Evolutionary conservation across 495 filamentous ascomycete genomes (phyloP).

Genomic region (Tuber aestivum): DNA sequence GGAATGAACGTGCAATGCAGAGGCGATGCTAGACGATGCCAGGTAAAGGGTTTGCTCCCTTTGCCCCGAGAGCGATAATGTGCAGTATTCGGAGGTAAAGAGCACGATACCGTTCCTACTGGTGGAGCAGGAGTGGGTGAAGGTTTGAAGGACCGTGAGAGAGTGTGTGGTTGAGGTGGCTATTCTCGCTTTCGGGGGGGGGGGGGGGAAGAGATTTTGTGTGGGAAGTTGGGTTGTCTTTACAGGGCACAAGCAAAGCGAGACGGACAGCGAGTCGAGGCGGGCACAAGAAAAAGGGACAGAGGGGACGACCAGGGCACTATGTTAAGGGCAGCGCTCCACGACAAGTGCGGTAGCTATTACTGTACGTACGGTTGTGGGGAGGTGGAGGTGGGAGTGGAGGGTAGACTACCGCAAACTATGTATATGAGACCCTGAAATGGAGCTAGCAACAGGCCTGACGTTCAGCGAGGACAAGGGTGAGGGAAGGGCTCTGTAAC

Average conservation of each 20-base stretch:
- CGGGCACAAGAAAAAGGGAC: neutral
- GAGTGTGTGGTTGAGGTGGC: conserved; percentile 5
- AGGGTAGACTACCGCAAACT: neutral
- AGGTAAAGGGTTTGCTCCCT: neutral
- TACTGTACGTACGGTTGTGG: neutral
- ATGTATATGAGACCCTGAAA: neutral
- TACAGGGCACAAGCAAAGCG: neutral
- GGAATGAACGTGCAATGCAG: conserved; percentile 28
- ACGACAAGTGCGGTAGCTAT: conserved; percentile 2
- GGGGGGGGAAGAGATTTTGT: neutral
- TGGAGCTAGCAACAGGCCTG: neutral
- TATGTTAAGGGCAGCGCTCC: neutral
- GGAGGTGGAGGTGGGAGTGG: neutral
- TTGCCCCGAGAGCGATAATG: neutral
- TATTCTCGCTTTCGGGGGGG: neutral
- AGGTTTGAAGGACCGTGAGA: neutral
- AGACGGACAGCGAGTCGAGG: neutral
- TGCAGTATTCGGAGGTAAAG: neutral
- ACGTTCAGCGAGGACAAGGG: neutral
- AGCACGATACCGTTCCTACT: neutral
- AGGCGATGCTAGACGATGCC: conserved; percentile 25
- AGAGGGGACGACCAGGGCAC: neutral
- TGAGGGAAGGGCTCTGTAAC: neutral
- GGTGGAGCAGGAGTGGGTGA: neutral
- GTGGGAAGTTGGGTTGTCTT: conserved; percentile 1